Conservation (phyloP, 257 asterid species). For the Henckelia pumila region DNA sequence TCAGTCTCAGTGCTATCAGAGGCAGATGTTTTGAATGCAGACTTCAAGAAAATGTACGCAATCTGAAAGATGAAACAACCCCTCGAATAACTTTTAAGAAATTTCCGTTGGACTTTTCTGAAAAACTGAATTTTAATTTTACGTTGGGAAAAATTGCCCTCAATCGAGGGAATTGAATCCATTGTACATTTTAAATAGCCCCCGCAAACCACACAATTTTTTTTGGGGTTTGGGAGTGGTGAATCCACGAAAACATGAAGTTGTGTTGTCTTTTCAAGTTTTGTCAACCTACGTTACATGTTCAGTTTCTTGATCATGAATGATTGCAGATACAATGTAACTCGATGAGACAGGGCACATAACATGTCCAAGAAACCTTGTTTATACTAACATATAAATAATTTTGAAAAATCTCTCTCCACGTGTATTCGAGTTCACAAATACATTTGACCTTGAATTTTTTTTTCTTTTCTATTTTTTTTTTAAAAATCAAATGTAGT, state of each 20-base stretch:
- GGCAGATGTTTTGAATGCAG: not conserved
- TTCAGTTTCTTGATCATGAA: not conserved
- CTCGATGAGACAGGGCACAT: too few species aligned
- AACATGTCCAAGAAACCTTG: too few species aligned
- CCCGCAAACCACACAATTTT: not conserved
- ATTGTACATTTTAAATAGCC: not conserved
- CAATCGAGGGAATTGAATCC: not conserved
- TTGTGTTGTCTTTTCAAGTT: too few species aligned
- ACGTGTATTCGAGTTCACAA: too few species aligned
- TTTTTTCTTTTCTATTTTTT: too few species aligned
- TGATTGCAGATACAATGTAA: too few species aligned
- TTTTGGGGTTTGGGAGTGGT: not conserved
- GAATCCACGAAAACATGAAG: not conserved
- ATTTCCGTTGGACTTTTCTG: not conserved
- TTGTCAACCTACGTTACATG: not conserved
- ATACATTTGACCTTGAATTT: too few species aligned
- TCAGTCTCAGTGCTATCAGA: not conserved
- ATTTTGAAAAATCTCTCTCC: too few species aligned
- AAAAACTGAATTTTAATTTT: not conserved
- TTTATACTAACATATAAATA: too few species aligned
- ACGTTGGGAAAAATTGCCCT: not conserved
- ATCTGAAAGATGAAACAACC: not conserved
- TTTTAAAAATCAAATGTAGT: too few species aligned
- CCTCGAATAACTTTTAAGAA: not conserved
- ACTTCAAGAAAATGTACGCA: not conserved